Base-by-base conservation (phyloP, 2,329 filamentous ascomycete species). In the Aspergillaceae sp. region DNA sequence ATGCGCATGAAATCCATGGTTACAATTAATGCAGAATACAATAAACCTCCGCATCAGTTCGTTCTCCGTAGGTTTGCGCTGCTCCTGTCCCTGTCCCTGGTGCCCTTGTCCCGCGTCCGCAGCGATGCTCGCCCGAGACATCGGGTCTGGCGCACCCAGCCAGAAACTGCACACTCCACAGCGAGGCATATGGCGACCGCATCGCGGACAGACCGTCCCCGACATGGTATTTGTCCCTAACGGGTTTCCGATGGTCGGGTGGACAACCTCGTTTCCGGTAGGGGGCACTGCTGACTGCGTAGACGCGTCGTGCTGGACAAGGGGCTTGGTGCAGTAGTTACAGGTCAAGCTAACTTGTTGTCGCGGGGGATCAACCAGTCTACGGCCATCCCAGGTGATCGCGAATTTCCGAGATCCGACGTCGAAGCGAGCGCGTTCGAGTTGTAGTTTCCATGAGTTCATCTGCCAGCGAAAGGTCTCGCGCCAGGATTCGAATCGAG, bases 1-100 rank as follows among this genome's bases (percentile, higher is more conserved):
- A 60, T 79, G 69, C 3, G 76, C 78, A 66, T 84, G 80, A 53
- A 77, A 81, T 1, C 78, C 79, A 66, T 84, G 80, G 53, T 76
- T 77, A 58, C 80, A 84, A 48, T 70, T 74, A 53, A 79, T 76
- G 56, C 80, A 84, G 56, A 83, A 80, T 4, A 76, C 75, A 51
- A 81, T 70, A 54, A 80, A 74, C 44, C 74, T 68, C 10, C 70
- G 71, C 69, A 82, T 74, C 5, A 70, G 47, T 51, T 79, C 76
- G 29, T 62, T 58, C 40, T 65, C 62, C 0, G 53, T 57, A 3
- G 55, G 51, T 10, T 58, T 60, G 11, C 54, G 55, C 11, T 55
- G 35, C 26, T 56, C 56, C 28, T 56, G 38, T 30, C 53, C 61
- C 28, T 56, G 38, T 30, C 53, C 61, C 2, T 19, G 19, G 19